A percentile compares a stretch with the other conserved stretches of the same genome.
These are phyloP conservation scores for Neurospora sp. DNA, from an alignment of 495 filamentous ascomycete species.

Conservation along the genomic window DNA sequence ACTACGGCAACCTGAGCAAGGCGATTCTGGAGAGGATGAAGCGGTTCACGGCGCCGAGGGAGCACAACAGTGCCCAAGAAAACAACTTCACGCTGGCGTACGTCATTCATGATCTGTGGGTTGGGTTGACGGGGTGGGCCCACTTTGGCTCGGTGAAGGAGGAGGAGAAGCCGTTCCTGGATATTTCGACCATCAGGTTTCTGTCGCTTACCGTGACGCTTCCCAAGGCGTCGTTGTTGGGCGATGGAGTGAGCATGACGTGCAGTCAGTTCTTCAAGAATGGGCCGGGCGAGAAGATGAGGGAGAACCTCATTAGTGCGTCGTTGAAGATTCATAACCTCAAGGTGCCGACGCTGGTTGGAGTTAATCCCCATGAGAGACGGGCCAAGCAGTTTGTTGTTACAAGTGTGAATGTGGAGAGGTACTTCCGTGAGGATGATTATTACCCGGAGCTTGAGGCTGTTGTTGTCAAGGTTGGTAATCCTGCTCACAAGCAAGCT, in stretches of 20 bases:
- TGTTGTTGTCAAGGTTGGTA: slow-evolving; percentile 34
- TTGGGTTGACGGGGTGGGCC: slow-evolving; percentile 18
- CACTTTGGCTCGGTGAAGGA: not conserved
- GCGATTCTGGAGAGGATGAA: slow-evolving; percentile 29
- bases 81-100: slow-evolving; percentile 8
- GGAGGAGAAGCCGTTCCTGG: slow-evolving; percentile 7
- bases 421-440: slow-evolving; percentile 26
- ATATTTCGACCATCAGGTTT: slow-evolving; percentile 17
- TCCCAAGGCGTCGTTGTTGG: slow-evolving; percentile 45
- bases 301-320: slow-evolving; percentile 17
- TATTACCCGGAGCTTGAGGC: slow-evolving; percentile 37
- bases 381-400: slow-evolving; percentile 47
- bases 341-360: slow-evolving; percentile 48
- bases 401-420: slow-evolving; percentile 44
- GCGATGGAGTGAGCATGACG: slow-evolving; percentile 34
- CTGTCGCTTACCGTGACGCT: slow-evolving; percentile 32
- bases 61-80: not conserved
- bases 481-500: not conserved
- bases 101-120: slow-evolving; percentile 24
- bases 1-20: slow-evolving; percentile 53
- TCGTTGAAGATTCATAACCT: slow-evolving; percentile 31
- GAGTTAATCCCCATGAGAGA: slow-evolving; percentile 51
- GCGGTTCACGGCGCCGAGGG: slow-evolving; percentile 4
- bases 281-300: not conserved
- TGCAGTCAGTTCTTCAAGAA: slow-evolving; percentile 23